Conservation (phyloP, 495 filamentous ascomycete species). For the Schizothecium vesticola region DNA sequence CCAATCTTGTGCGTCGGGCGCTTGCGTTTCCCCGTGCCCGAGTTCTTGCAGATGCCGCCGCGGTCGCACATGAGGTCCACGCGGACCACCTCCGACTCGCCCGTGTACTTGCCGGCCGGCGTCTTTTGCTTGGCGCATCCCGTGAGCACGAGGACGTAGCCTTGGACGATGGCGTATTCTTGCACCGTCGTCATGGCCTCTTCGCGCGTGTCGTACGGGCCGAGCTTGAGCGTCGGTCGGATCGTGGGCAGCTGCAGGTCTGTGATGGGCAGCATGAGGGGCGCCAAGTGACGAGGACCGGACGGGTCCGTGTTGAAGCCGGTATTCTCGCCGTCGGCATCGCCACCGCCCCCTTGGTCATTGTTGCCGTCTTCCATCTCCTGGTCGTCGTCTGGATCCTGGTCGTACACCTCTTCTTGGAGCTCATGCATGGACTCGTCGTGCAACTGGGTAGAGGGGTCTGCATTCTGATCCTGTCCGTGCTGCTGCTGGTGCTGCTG, state of each 20-base stretch:
- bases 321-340: conserved; percentile 3
- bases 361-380: neutral
- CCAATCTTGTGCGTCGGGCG: conserved; percentile 21
- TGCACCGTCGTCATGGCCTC: conserved; percentile 12
- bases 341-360: neutral
- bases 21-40: conserved; percentile 24
- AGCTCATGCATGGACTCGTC: conserved; percentile 12
- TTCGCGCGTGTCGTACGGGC: conserved; percentile 24
- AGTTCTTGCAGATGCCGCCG: conserved; percentile 23
- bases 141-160: conserved; percentile 23
- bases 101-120: conserved; percentile 8
- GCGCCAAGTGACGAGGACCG: neutral
- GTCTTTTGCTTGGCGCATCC: conserved; percentile 18
- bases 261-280: conserved; percentile 13
- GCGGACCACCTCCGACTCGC: conserved; percentile 15
- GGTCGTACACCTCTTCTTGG: conserved; percentile 1
- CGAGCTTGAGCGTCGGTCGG: conserved; percentile 21
- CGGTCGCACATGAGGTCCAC: conserved; percentile 27
- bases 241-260: conserved; percentile 19
- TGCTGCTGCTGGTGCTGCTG: conserved; percentile 4
- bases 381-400: conserved; percentile 1
- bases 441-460: neutral
- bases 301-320: neutral
- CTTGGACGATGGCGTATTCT: conserved; percentile 27
- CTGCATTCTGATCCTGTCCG: neutral